These are phyloP conservation scores for Lasiodiplodia sp. DNA, from an alignment of 2,329 filamentous ascomycete genomes.

Conservation along the genomic window DNA sequence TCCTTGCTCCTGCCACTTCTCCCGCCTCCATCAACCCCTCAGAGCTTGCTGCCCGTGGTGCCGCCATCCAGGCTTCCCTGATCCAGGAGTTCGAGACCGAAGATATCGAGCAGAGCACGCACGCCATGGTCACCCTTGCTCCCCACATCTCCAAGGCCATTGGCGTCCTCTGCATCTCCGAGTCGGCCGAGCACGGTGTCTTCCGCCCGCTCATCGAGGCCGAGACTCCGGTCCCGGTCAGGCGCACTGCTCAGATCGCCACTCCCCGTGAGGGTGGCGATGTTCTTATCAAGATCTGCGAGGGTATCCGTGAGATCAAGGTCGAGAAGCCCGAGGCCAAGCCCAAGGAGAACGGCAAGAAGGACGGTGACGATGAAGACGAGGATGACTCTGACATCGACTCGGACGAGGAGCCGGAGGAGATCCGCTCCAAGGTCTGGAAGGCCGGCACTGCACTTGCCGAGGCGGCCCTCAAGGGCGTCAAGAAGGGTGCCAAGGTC, in stretches of 20 bases:
- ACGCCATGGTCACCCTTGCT: slow-evolving; percentile 92
- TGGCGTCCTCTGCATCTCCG: slow-evolving; percentile 76
- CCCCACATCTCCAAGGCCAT: slow-evolving; percentile 89
- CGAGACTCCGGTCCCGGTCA: slow-evolving; percentile 89
- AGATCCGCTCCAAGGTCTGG: slow-evolving; percentile 89
- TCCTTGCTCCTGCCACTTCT: slow-evolving; percentile 84
- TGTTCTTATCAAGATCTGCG: slow-evolving; percentile 85
- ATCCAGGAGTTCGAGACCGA: slow-evolving; percentile 93
- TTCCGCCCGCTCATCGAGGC: slow-evolving; percentile 84
- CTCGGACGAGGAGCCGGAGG: slow-evolving; percentile 74
- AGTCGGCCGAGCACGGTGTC: slow-evolving; percentile 66
- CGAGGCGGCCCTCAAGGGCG: slow-evolving; percentile 81
- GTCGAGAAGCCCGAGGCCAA: slow-evolving; percentile 87
- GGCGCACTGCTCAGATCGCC: slow-evolving; percentile 80
- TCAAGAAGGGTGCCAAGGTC: slow-evolving; percentile 89
- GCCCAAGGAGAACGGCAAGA: slow-evolving; percentile 69
- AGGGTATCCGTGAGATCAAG: slow-evolving; percentile 91
- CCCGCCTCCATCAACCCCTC: slow-evolving; percentile 87
- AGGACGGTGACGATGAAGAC: slow-evolving; percentile 67
- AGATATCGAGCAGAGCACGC: slow-evolving; percentile 94
- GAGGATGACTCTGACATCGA: slow-evolving; percentile 57
- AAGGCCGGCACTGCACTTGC: slow-evolving; percentile 84
- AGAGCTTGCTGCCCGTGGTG: slow-evolving; percentile 86
- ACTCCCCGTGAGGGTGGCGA: slow-evolving; percentile 84
- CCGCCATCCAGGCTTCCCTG: slow-evolving; percentile 92